Evolutionary conservation across 2,329 filamentous ascomycete species (phyloP).

Genomic region (Aspergillus pseudoviridinutans): DNA sequence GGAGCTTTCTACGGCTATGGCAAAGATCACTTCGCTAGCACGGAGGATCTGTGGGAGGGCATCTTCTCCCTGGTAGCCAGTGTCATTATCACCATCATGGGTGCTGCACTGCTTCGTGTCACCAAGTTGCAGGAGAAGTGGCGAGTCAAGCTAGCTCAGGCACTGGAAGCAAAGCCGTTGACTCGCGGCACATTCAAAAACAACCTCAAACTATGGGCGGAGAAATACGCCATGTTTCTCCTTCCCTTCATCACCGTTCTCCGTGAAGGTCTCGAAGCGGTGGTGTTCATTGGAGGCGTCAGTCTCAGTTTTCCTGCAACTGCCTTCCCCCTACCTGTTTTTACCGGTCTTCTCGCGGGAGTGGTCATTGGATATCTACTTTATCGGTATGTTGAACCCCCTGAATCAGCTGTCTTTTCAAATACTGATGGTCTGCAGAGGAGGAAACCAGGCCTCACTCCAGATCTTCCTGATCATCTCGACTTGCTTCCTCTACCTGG

Average conservation of each 20-base stretch:
- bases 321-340: slow-evolving; percentile 54
- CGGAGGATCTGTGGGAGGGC: slow-evolving; percentile 78
- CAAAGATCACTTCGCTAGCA: slow-evolving; percentile 60
- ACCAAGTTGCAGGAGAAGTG: slow-evolving; percentile 84
- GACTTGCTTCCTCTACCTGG: slow-evolving; percentile 77
- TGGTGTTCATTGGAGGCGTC: slow-evolving; percentile 17
- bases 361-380: slow-evolving; percentile 65
- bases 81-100: slow-evolving; percentile 77
- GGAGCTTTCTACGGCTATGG: slow-evolving; percentile 69
- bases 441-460: slow-evolving; percentile 58
- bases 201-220: slow-evolving; percentile 59
- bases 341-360: slow-evolving; percentile 69
- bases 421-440: slow-evolving; percentile 29
- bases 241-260: slow-evolving; percentile 71
- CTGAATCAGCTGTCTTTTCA: neutral
- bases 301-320: slow-evolving; percentile 55
- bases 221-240: slow-evolving; percentile 81
- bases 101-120: slow-evolving; percentile 73
- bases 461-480: slow-evolving; percentile 75
- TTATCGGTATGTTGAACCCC: slow-evolving; percentile 60
- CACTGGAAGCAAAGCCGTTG: slow-evolving; percentile 54
- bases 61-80: slow-evolving; percentile 71
- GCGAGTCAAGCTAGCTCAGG: slow-evolving; percentile 73
- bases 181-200: slow-evolving; percentile 33
- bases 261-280: slow-evolving; percentile 16